phyloP scores from a whole-genome alignment of 306 rosid species.

The Quercus glauca region DNA sequence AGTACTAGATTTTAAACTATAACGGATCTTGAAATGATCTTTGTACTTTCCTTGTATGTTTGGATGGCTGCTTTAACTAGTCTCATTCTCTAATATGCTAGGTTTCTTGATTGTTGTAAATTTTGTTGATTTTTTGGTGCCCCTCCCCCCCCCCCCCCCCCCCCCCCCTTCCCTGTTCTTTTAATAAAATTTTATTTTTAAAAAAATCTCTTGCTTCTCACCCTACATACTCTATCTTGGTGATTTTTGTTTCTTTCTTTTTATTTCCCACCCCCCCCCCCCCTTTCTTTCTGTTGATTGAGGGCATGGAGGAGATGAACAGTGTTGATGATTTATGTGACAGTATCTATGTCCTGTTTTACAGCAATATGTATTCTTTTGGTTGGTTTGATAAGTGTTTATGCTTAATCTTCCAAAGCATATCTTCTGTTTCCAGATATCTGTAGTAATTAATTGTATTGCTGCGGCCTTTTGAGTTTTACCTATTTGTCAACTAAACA shows the following conservation, averaged over 20 bases:
- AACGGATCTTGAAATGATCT: neutral
- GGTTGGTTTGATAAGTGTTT: conserved; percentile 1
- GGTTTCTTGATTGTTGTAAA: too few species aligned
- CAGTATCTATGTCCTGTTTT: neutral
- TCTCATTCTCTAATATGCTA: too few species aligned
- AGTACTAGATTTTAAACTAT: neutral
- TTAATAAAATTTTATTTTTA: too few species aligned
- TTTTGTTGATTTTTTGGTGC: too few species aligned
- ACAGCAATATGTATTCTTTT: neutral
- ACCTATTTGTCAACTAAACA: neutral
- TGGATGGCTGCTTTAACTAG: too few species aligned
- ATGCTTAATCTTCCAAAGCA: neutral
- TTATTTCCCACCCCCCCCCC: too few species aligned
- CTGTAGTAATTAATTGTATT: neutral
- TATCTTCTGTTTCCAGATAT: neutral
- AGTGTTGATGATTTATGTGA: neutral
- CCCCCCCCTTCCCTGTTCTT: too few species aligned
- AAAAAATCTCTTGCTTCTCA: neutral
- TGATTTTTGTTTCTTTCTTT: neutral
- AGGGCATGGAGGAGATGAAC: neutral
- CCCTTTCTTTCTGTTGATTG: neutral
- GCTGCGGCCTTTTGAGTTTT: neutral
- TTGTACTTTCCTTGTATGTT: too few species aligned
- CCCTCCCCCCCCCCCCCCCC: neutral
- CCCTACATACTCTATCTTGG: neutral